Percentiles rank a stretch among this genome's conserved stretches.
phyloP scores from a whole-genome alignment of 345 rosid genomes.

The Euphorbia lathyris region DNA sequence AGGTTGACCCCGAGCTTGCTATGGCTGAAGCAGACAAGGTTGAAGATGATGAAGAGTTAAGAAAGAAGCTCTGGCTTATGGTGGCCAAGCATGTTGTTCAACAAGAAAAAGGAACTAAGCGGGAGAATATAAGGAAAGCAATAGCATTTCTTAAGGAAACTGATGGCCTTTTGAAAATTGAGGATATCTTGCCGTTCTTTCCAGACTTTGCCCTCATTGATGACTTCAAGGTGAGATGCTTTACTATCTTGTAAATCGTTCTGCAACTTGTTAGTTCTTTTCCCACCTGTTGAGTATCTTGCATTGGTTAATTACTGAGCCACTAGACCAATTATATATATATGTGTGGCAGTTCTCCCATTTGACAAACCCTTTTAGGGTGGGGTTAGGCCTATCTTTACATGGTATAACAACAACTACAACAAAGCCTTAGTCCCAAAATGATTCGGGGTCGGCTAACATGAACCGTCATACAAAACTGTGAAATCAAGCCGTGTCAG shows the following conservation, averaged over 20 bases:
- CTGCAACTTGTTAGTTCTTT: not conserved
- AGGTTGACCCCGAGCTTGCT: constrained; percentile 98
- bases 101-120: constrained; percentile 94
- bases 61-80: constrained; percentile 99
- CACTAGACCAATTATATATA: too few species aligned
- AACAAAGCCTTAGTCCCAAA: too few species aligned
- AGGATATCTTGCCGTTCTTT: constrained; percentile 96
- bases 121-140: constrained; percentile 96
- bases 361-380: too few species aligned
- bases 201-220: constrained; percentile 99
- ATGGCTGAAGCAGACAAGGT: constrained; percentile 99
- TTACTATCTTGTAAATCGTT: not conserved
- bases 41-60: constrained; percentile 97
- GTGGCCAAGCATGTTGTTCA: constrained; percentile 92
- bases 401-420: too few species aligned
- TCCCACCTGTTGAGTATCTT: too few species aligned
- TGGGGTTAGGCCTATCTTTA: too few species aligned
- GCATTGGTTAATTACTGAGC: not conserved
- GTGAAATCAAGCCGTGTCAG: too few species aligned
- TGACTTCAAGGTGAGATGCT: constrained; percentile 81
- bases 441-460: too few species aligned
- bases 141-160: constrained; percentile 99
- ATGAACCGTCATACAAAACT: too few species aligned
- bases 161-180: constrained; percentile 93
- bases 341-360: too few species aligned